Conservation (phyloP, 345 rosid genomes). For the Heritiera fomes region DNA sequence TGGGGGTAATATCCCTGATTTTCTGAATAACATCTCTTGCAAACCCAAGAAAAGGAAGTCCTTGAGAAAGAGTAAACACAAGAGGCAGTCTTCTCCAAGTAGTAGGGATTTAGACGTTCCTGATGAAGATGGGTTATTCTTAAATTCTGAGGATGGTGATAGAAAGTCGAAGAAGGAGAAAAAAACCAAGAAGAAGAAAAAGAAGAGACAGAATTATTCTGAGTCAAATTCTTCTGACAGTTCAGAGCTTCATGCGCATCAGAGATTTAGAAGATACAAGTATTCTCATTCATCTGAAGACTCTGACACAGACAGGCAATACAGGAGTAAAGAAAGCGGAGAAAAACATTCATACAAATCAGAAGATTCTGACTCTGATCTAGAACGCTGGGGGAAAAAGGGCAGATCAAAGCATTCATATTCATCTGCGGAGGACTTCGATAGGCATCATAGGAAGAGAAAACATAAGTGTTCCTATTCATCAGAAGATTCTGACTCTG, state of each 20-base stretch:
- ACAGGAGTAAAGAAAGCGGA: constrained; percentile 30
- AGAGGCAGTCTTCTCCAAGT: constrained; percentile 44
- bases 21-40: constrained; percentile 51
- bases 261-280: constrained; percentile 38
- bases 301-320: constrained; percentile 30
- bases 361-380: constrained; percentile 28
- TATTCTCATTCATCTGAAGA: constrained; percentile 31
- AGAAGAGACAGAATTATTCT: constrained; percentile 42
- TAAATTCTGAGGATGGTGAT: constrained; percentile 39
- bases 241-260: constrained; percentile 34
- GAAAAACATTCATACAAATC: constrained; percentile 31
- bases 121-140: constrained; percentile 35
- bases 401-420: constrained; percentile 29
- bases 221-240: constrained; percentile 40
- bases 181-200: constrained; percentile 38
- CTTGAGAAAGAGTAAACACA: constrained; percentile 44
- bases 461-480: constrained; percentile 23
- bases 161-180: constrained; percentile 44
- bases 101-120: constrained; percentile 7
- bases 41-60: constrained; percentile 52
- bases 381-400: constrained; percentile 22
- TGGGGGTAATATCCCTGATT: constrained; percentile 57
- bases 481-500: constrained; percentile 28
- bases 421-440: constrained; percentile 35
- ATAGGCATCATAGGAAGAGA: constrained; percentile 36